These are phyloP conservation scores for Rehmannia glutinosa DNA, from an alignment of 257 asterid species.

Conservation along the genomic window DNA sequence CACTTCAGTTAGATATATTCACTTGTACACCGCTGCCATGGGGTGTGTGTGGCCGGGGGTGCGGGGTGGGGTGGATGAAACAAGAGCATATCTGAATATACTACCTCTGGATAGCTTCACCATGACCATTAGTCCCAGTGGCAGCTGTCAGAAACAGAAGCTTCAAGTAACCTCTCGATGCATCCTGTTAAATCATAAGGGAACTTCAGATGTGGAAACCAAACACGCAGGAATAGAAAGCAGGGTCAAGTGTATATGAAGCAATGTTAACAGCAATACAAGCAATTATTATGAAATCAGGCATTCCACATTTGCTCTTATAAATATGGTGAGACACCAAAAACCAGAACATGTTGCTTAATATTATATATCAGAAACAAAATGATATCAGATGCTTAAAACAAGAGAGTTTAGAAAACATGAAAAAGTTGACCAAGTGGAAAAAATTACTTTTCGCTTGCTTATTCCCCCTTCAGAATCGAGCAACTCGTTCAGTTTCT, in stretches of 20 bases:
- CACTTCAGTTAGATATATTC: background rate
- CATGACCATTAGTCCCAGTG: slow-evolving; percentile 72
- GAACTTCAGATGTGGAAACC: slow-evolving; percentile 5
- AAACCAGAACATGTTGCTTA: slow-evolving; percentile 1
- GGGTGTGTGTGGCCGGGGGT: background rate
- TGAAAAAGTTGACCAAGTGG: background rate
- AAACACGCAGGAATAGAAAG: slow-evolving; percentile 5
- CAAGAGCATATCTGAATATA: slow-evolving; percentile 16
- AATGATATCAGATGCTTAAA: background rate
- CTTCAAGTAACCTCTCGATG: slow-evolving; percentile 89
- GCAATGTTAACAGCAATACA: background rate
- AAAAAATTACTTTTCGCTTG: slow-evolving; percentile 71
- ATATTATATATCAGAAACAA: slow-evolving; percentile 9
- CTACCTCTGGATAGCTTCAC: slow-evolving; percentile 96
- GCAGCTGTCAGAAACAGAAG: slow-evolving; percentile 88
- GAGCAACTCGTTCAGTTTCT: slow-evolving; percentile 73
- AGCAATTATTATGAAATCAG: background rate
- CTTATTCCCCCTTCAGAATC: slow-evolving; percentile 90
- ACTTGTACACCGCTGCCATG: too few species aligned
- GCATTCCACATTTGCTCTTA: slow-evolving; percentile 3
- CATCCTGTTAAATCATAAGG: slow-evolving; percentile 54
- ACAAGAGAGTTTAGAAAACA: slow-evolving; percentile 5
- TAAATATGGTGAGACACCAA: background rate
- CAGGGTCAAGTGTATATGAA: slow-evolving; percentile 14
- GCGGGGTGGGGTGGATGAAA: background rate